Conservation (phyloP, 108 stramenopile species). For the Licmophora abbreviata region DNA sequence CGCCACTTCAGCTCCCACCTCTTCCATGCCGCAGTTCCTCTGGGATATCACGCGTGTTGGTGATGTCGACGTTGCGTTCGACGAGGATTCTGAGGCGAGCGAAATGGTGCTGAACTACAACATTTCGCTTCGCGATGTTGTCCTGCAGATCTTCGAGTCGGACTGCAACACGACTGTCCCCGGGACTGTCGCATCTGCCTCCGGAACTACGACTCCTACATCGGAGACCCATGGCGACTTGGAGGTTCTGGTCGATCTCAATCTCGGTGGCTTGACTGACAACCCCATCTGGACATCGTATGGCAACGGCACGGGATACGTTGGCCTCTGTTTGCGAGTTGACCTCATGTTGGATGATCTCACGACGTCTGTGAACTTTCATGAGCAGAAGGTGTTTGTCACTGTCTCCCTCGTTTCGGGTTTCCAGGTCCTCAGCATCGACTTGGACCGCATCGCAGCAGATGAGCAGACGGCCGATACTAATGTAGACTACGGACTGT, state of each 20-base stretch:
- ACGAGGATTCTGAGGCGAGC: neutral
- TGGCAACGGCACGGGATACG: neutral
- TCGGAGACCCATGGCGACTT: neutral
- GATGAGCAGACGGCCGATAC: neutral
- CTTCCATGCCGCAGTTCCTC: no score
- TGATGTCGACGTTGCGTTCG: neutral
- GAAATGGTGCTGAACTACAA: neutral
- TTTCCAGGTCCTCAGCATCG: neutral
- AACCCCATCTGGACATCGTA: neutral
- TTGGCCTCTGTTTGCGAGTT: neutral
- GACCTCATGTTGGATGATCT: neutral
- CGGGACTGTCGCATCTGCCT: neutral
- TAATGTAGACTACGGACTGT: neutral
- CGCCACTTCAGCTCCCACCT: no score
- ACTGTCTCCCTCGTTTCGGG: neutral
- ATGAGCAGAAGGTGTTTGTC: neutral
- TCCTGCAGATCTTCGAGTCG: neutral
- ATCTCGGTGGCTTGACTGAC: neutral
- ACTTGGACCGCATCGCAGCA: neutral
- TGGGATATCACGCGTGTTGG: neutral
- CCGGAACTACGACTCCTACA: neutral
- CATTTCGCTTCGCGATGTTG: neutral
- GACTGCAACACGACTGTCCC: neutral
- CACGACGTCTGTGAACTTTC: neutral
- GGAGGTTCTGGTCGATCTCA: neutral